Percentiles rank a stretch among this genome's conserved stretches.
Evolutionary conservation across 2,329 filamentous ascomycete species (phyloP).

Genomic region (Botryotinia narcissicola): DNA sequence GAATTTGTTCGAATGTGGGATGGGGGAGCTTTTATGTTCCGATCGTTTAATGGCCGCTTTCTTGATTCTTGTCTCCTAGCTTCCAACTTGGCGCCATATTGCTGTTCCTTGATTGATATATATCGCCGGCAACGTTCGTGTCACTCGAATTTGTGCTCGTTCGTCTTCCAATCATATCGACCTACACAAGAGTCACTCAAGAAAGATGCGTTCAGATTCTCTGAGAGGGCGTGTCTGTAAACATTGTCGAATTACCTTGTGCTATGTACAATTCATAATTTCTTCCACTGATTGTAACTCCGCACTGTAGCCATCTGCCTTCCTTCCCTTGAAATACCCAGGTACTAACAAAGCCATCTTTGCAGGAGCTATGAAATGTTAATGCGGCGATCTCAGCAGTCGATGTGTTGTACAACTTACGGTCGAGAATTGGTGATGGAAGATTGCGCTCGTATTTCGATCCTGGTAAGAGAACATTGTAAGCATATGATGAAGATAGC

Average conservation of each 20-base stretch:
- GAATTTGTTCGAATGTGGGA: background rate
- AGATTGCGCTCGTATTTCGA: constrained; percentile 97
- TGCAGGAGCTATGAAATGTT: constrained; percentile 32
- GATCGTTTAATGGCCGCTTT: background rate
- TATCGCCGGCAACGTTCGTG: no score
- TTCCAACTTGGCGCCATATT: background rate
- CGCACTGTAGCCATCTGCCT: background rate
- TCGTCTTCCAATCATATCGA: background rate
- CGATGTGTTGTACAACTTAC: constrained; percentile 54
- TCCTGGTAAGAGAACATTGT: constrained; percentile 49
- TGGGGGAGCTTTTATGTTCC: background rate
- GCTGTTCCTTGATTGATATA: background rate
- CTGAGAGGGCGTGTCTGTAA: background rate
- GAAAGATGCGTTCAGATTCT: background rate
- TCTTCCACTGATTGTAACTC: background rate
- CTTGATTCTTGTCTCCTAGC: background rate
- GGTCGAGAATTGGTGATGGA: constrained; percentile 72
- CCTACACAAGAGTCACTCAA: background rate
- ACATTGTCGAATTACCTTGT: background rate
- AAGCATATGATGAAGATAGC: constrained; percentile 17
- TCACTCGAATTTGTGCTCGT: background rate
- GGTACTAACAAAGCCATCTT: constrained; percentile 25
- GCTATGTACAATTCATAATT: constrained; percentile 14
- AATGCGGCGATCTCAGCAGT: background rate
- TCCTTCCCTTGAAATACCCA: background rate